Evolutionary conservation across 176 grass and related monocot genomes (phyloP).

Genomic region (bread wheat (Triticum aestivum)): IWGSC_CS_RefSeq_v2.1 NC_057801.1:479731040-479731539

Average conservation of each 20-base stretch:
- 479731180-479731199: neutral
- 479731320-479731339: constrained; percentile 51
- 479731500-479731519: neutral
- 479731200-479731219: constrained; percentile 3
- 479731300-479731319: constrained; percentile 50
- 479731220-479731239: constrained; percentile 59
- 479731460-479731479: neutral
- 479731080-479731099: neutral
- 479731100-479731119: neutral
- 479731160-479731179: neutral
- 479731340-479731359: constrained; percentile 53
- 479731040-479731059: neutral
- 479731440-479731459: constrained; percentile 70
- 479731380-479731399: constrained; percentile 66
- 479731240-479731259: constrained; percentile 80
- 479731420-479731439: constrained; percentile 54
- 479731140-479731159: neutral
- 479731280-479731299: constrained; percentile 57
- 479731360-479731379: constrained; percentile 56
- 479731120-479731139: neutral
- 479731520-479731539: neutral
- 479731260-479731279: constrained; percentile 66
- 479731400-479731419: constrained; percentile 68
- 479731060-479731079: neutral
- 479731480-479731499: constrained; percentile 1